Conservation (phyloP, 345 rosid species). For the Lepidium didymum region DNA sequence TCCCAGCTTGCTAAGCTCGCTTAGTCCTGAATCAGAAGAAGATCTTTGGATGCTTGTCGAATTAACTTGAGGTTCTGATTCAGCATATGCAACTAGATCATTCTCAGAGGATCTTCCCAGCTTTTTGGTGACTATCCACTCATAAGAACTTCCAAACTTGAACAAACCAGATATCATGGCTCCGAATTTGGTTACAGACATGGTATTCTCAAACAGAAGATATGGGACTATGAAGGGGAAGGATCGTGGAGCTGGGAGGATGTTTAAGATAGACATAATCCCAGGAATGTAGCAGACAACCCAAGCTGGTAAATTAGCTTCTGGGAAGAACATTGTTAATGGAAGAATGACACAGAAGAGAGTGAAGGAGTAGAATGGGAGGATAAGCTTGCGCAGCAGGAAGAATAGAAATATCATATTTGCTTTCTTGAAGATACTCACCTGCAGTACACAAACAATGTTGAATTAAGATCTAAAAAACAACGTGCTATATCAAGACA, state of each 20-base stretch:
- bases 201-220: slow-evolving; percentile 85
- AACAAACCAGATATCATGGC: slow-evolving; percentile 89
- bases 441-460: slow-evolving; percentile 32
- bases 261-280: slow-evolving; percentile 72
- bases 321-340: slow-evolving; percentile 82
- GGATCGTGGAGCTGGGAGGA: slow-evolving; percentile 76
- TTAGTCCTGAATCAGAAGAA: slow-evolving; percentile 62
- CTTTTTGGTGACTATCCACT: slow-evolving; percentile 85
- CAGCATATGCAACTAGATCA: slow-evolving; percentile 53
- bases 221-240: slow-evolving; percentile 85
- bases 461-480: neutral
- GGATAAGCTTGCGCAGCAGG: slow-evolving; percentile 74
- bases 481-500: neutral
- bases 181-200: slow-evolving; percentile 85
- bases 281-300: slow-evolving; percentile 88
- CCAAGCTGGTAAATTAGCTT: slow-evolving; percentile 87
- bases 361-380: slow-evolving; percentile 91
- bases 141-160: slow-evolving; percentile 67
- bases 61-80: slow-evolving; percentile 40
- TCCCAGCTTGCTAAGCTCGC: slow-evolving; percentile 47
- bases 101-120: slow-evolving; percentile 77
- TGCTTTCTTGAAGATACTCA: slow-evolving; percentile 63
- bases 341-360: slow-evolving; percentile 94
- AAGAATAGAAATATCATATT: slow-evolving; percentile 85
- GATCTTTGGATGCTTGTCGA: slow-evolving; percentile 40